A percentile compares a stretch with the other conserved stretches of the same genome.
Evolutionary conservation across 2,329 filamentous ascomycete genomes (phyloP).

Genomic region (Fusarium camptoceras): DNA sequence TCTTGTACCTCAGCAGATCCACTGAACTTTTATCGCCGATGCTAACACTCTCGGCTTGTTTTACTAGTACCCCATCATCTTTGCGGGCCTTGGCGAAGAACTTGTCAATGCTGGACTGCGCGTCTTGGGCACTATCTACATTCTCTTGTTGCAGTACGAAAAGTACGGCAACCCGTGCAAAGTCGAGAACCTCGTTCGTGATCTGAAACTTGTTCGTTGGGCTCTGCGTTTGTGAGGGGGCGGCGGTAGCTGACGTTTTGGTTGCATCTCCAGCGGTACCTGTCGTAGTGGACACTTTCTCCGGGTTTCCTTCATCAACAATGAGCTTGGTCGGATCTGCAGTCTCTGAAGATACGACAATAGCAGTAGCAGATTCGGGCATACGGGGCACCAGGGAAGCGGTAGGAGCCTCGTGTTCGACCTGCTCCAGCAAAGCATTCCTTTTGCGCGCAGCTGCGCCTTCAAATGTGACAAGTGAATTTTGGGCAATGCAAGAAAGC

Average conservation of each 20-base stretch:
- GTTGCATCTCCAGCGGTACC: conserved; percentile 15
- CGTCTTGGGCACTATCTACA: conserved; percentile 62
- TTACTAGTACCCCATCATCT: conserved; percentile 48
- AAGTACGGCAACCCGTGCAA: conserved; percentile 71
- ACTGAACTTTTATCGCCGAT: conserved; percentile 60
- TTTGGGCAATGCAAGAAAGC: conserved; percentile 85
- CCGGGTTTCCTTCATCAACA: conserved; percentile 39
- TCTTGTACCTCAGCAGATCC: conserved; percentile 61
- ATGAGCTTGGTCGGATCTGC: conserved; percentile 38
- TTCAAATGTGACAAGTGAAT: conserved; percentile 87
- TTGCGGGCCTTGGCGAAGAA: conserved; percentile 62
- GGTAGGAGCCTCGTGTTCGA: conserved; percentile 22
- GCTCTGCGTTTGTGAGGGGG: conserved; percentile 23
- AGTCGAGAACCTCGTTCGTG: conserved; percentile 70
- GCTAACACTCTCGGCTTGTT: conserved; percentile 56
- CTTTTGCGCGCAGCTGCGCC: conserved; percentile 60
- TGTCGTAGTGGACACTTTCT: conserved; percentile 21
- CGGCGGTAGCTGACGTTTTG: conserved; percentile 18
- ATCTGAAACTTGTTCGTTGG: conserved; percentile 56
- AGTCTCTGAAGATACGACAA: conserved; percentile 37
- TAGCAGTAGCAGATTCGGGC: conserved; percentile 19
- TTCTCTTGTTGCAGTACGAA: conserved; percentile 69
- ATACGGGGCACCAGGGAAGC: conserved; percentile 23
- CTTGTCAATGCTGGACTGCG: conserved; percentile 65
- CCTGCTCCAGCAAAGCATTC: conserved; percentile 43